Percentiles rank a stretch among this genome's conserved stretches.
Conservation (phyloP, 441 rosid species). For the Pelargonium myrrhifolium region DNA sequence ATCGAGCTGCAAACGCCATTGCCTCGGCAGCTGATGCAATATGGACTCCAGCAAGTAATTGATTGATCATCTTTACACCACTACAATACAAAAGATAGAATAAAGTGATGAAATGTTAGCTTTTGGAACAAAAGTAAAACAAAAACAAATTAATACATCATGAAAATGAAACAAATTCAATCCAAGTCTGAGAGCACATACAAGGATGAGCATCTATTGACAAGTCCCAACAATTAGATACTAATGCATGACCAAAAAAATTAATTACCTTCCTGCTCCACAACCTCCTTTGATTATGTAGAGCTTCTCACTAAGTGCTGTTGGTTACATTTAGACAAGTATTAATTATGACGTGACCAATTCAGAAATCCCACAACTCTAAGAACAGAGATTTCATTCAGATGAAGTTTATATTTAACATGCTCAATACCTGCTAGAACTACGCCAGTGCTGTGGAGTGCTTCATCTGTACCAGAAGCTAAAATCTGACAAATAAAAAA, state of each 20-base stretch:
- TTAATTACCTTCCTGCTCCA: slow-evolving; percentile 85
- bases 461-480: slow-evolving; percentile 84
- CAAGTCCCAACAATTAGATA: not conserved
- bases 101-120: slow-evolving; percentile 11
- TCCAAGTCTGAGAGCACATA: not conserved
- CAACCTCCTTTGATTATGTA: slow-evolving; percentile 85
- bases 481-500: slow-evolving; percentile 50
- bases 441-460: slow-evolving; percentile 55
- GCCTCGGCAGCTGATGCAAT: slow-evolving; percentile 98
- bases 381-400: slow-evolving; percentile 3
- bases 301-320: slow-evolving; percentile 96
- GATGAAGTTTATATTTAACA: not conserved
- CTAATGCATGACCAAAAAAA: slow-evolving; percentile 19
- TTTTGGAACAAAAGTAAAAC: not conserved
- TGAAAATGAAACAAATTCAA: not conserved
- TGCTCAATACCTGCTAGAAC: slow-evolving; percentile 64
- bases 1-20: slow-evolving; percentile 91
- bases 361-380: slow-evolving; percentile 18
- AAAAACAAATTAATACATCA: not conserved
- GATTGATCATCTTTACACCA: slow-evolving; percentile 92
- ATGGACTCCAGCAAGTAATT: slow-evolving; percentile 96
- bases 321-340: slow-evolving; percentile 21
- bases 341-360: slow-evolving; percentile 21
- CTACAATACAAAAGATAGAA: slow-evolving; percentile 32
- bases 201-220: not conserved